Evolutionary conservation across 345 rosid genomes (phyloP).

Genomic region (Isatis tinctoria): DNA sequence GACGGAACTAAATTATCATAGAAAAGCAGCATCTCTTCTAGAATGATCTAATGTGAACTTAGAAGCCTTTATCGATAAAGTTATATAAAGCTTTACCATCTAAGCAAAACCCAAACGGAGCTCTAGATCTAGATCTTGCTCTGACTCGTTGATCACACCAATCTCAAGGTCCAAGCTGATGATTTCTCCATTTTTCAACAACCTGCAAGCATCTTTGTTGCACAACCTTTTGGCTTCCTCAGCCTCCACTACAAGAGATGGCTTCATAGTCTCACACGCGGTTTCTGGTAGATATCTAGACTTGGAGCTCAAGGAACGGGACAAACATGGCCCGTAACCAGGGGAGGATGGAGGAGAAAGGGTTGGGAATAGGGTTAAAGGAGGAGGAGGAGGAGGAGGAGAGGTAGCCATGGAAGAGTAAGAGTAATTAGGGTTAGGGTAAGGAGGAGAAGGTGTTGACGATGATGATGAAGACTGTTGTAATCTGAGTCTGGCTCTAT

Average conservation of each 20-base stretch:
- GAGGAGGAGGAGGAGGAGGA: constrained; percentile 38
- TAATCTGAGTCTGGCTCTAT: constrained; percentile 83
- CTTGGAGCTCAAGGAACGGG: constrained; percentile 28
- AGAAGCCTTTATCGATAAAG: background rate
- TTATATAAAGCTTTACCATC: background rate
- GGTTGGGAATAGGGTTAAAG: constrained; percentile 43
- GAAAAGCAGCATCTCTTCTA: constrained; percentile 6
- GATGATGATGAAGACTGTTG: constrained; percentile 54
- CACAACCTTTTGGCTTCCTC: constrained; percentile 26
- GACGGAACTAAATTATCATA: constrained; percentile 1
- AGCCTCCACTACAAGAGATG: constrained; percentile 25
- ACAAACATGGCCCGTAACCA: constrained; percentile 9
- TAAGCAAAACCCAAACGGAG: constrained; percentile 82
- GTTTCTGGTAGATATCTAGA: constrained; percentile 21
- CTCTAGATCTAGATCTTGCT: constrained; percentile 79
- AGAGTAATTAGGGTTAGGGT: constrained; percentile 65
- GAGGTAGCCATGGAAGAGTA: constrained; percentile 39
- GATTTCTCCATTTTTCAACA: constrained; percentile 38
- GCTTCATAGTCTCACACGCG: constrained; percentile 8
- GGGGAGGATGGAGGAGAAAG: constrained; percentile 35
- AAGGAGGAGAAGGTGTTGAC: constrained; percentile 49
- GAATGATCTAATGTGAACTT: constrained; percentile 1
- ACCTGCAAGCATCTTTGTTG: constrained; percentile 37
- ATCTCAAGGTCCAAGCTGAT: constrained; percentile 66
- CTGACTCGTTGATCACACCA: constrained; percentile 47